phyloP scores from a whole-genome alignment of 108 stramenopile species.

The Chaetoceros tenuissimus region DNA sequence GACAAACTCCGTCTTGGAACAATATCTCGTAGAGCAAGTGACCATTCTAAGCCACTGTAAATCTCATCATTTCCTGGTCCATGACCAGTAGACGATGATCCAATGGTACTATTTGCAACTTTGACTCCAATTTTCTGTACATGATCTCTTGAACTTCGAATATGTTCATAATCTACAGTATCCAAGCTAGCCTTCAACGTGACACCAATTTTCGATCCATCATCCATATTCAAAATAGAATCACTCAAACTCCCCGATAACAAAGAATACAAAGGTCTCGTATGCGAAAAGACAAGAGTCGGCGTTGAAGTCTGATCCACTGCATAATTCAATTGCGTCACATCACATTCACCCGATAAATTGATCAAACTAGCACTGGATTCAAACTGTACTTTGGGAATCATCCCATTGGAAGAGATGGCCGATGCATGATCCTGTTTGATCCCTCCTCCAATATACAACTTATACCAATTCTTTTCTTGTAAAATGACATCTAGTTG shows the following conservation, averaged over 20 bases:
- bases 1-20: constrained; percentile 53
- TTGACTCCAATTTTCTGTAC: constrained; percentile 34
- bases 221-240: background rate
- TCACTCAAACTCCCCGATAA: constrained; percentile 20
- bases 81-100: constrained; percentile 9
- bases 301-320: constrained; percentile 60
- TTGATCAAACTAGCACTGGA: constrained; percentile 49
- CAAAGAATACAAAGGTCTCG: constrained; percentile 56
- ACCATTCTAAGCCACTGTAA: constrained; percentile 67
- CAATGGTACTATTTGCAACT: constrained; percentile 38
- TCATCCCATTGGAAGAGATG: constrained; percentile 4
- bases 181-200: constrained; percentile 37
- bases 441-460: constrained; percentile 74
- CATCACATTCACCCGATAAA: constrained; percentile 57
- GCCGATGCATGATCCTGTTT: constrained; percentile 44
- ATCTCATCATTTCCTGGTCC: constrained; percentile 20
- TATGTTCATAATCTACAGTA: constrained; percentile 59
- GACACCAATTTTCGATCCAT: constrained; percentile 31
- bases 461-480: constrained; percentile 78
- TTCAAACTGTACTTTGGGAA: constrained; percentile 79
- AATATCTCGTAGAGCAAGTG: constrained; percentile 41
- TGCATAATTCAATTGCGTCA: constrained; percentile 44
- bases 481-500: constrained; percentile 46
- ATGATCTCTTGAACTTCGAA: constrained; percentile 64
- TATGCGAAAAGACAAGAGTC: constrained; percentile 37